Evolutionary conservation across 768 basidiomycete species (phyloP).

Genomic region (Termitomyces sp.): DNA sequence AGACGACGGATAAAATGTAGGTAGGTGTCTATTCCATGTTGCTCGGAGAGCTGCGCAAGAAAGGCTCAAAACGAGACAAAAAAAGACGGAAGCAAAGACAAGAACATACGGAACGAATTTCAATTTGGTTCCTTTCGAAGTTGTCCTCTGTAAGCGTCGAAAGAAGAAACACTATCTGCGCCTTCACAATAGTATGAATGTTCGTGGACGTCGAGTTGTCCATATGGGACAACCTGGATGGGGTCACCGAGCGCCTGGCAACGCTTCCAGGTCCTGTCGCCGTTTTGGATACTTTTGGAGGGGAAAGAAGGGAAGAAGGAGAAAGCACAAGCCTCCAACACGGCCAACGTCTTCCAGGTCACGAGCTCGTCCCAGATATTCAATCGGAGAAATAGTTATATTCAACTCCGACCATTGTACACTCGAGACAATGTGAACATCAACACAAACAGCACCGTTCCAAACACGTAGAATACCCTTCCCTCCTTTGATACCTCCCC

Average conservation of each 20-base stretch:
- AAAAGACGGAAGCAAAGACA: slow-evolving; percentile 10
- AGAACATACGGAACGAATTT: slow-evolving; percentile 86
- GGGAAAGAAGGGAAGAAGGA: slow-evolving; percentile 31
- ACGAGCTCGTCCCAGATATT: slow-evolving; percentile 20
- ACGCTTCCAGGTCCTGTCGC: slow-evolving; percentile 67
- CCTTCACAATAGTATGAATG: slow-evolving; percentile 90
- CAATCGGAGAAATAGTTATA: slow-evolving; percentile 25
- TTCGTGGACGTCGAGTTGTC: slow-evolving; percentile 81
- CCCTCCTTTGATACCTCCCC: slow-evolving; percentile 64
- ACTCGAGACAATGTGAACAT: slow-evolving; percentile 30
- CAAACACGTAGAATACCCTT: slow-evolving; percentile 87
- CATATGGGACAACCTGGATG: slow-evolving; percentile 82
- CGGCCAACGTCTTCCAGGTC: slow-evolving; percentile 36
- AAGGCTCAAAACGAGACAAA: slow-evolving; percentile 8
- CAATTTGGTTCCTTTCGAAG: slow-evolving; percentile 88
- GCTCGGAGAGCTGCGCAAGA: slow-evolving; percentile 77
- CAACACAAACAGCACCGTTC: slow-evolving; percentile 41
- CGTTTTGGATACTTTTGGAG: slow-evolving; percentile 52
- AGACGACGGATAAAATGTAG: slow-evolving; percentile 96
- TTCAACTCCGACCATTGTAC: slow-evolving; percentile 28
- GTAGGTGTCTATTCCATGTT: slow-evolving; percentile 96
- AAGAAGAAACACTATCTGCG: slow-evolving; percentile 96
- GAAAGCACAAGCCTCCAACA: slow-evolving; percentile 34
- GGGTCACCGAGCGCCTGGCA: slow-evolving; percentile 67
- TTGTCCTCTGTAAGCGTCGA: slow-evolving; percentile 96